phyloP scores from a whole-genome alignment of 345 rosid species.

The Salix caprea region DNA sequence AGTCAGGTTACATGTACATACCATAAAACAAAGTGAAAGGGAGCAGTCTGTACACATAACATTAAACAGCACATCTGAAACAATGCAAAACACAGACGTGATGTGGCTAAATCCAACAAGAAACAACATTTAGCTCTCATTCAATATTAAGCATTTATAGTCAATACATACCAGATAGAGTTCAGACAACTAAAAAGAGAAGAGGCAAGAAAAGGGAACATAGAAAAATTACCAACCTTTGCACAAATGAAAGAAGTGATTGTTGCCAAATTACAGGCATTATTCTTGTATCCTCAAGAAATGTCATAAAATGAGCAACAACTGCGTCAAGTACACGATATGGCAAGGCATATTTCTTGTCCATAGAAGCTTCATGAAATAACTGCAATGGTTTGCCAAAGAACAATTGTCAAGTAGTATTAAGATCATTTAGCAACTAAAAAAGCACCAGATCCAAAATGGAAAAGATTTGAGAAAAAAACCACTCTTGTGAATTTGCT shows the following conservation, averaged over 20 bases:
- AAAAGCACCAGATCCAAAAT: not conserved
- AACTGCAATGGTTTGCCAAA: slow-evolving; percentile 41
- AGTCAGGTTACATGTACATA: not conserved
- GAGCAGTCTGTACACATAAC: not conserved
- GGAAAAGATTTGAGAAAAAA: not conserved
- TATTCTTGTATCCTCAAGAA: slow-evolving; percentile 58
- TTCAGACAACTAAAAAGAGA: not conserved
- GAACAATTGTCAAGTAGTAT: slow-evolving; percentile 7
- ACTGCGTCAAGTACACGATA: slow-evolving; percentile 76
- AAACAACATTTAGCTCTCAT: not conserved
- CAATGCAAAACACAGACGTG: not conserved
- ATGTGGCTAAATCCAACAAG: not conserved
- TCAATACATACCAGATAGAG: not conserved
- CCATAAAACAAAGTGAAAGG: not conserved
- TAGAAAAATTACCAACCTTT: slow-evolving; percentile 45
- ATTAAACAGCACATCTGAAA: not conserved
- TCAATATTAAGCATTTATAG: not conserved
- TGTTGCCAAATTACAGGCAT: slow-evolving; percentile 99
- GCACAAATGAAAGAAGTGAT: slow-evolving; percentile 85
- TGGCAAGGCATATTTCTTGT: slow-evolving; percentile 90
- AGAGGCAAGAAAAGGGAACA: not conserved
- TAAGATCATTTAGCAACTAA: not conserved
- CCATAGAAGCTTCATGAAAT: slow-evolving; percentile 84
- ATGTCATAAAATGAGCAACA: slow-evolving; percentile 79
- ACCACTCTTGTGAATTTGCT: not conserved